Evolutionary conservation across 495 filamentous ascomycete species (phyloP), one percentile per base, ranked within the genome.

Genomic region (Trichoderma virens): DNA sequence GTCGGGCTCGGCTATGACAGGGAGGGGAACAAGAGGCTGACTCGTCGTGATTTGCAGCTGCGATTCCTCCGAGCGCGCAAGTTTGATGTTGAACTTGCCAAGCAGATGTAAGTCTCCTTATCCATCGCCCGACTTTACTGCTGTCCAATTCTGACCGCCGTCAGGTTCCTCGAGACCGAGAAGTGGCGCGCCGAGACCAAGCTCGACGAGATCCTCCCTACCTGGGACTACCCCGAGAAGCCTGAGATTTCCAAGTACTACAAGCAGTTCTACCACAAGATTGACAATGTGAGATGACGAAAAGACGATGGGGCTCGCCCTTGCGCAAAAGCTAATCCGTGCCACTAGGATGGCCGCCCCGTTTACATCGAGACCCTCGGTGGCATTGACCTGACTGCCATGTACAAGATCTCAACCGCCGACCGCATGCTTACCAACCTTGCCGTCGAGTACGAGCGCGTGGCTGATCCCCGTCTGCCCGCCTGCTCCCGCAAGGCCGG

Each of bases 231-330:
- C 75, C 81, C 78, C 30, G 95, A 97, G 83, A 96, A 96, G 83
- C 76, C 83, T 60, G 70, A 92, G 71, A 84, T 98, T 56, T 94
- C 92, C 79, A 78, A 93, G 74, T 97, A 89, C 81, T 98, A 98
- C 75, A 92, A 93, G 3, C 94, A 98, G 80, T 98, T 94, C 81
- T 98, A 98, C 76, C 94, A 98, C 84, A 97, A 96, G 80, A 98
- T 91, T 6, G 94, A 98, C 78, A 96, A 95, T 83, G 93, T 94
- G 77, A 13, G 8, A 32, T 51, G 27, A 32, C 31, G n/a, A 45
- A 32, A 59, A 68, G 45, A 69, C 64, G 34, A 25, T 2, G 31
- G 23, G n/a, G 14, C 20, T 59, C 23, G 27, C 11, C 47, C n/a
- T 5, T 25, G n/a, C n/a, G 43, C n/a, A 47, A 18, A 47, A 54